A percentile compares a stretch with the other conserved stretches of the same genome.
phyloP scores from a whole-genome alignment of 2,329 filamentous ascomycete genomes.

The Didymella pomorum region DNA sequence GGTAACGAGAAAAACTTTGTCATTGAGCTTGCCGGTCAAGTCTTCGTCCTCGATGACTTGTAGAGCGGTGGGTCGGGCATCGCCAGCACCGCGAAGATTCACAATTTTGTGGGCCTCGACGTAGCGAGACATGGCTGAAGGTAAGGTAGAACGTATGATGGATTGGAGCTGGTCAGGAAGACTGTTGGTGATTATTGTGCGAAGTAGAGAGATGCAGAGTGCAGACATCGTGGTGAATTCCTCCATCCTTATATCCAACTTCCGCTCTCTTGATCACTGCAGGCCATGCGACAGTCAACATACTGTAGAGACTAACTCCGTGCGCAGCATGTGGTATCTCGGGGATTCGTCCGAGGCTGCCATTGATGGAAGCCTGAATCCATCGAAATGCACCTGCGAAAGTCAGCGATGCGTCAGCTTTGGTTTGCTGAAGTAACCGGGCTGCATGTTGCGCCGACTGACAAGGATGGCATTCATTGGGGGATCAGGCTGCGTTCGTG shows the following conservation, averaged over 20 bases:
- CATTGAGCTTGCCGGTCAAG: constrained; percentile 44
- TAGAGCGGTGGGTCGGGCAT: constrained; percentile 53
- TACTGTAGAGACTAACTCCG: constrained; percentile 2
- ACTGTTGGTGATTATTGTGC: neutral
- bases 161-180: neutral
- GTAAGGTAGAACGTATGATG: neutral
- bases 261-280: neutral
- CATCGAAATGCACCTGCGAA: neutral
- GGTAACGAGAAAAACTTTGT: constrained; percentile 41
- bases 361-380: neutral
- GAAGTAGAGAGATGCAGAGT: neutral
- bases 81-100: constrained; percentile 45
- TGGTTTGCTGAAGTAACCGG: neutral
- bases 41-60: constrained; percentile 52
- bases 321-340: neutral
- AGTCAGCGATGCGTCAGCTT: neutral
- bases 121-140: constrained; percentile 23
- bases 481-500: neutral
- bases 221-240: neutral
- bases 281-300: neutral
- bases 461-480: neutral
- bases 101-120: constrained; percentile 13
- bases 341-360: neutral
- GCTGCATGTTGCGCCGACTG: neutral
- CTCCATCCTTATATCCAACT: constrained; percentile 2